A percentile compares a stretch with the other conserved stretches of the same genome.
These are phyloP conservation scores for Tremellales sp. DNA, from an alignment of 1,284 basidiomycete species.

Conservation along the genomic window DNA sequence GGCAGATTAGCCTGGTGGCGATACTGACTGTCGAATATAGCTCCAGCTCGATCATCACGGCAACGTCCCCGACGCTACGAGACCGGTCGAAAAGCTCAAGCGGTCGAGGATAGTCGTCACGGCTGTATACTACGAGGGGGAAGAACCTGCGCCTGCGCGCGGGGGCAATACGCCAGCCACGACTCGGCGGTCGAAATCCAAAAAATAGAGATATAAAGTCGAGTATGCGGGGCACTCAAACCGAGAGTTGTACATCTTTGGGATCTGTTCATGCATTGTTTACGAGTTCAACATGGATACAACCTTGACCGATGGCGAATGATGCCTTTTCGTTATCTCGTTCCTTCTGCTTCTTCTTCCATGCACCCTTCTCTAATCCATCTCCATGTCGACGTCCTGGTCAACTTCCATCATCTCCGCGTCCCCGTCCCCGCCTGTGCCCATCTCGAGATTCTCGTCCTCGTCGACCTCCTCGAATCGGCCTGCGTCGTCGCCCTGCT, in stretches of 20 bases:
- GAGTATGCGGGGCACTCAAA: too few relatives aligned
- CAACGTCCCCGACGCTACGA: conserved; percentile 62
- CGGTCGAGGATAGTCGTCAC: conserved; percentile 67
- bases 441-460: conserved; percentile 11
- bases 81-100: conserved; percentile 60
- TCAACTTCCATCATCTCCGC: conserved; percentile 3
- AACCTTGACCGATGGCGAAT: too few relatives aligned
- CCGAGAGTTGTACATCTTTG: too few relatives aligned
- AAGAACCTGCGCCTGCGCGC: conserved; percentile 47
- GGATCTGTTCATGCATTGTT: too few relatives aligned
- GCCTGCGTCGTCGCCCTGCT: conserved; percentile 11
- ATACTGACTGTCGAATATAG: conserved; percentile 46
- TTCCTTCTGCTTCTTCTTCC: too few relatives aligned
- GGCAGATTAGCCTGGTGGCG: conserved; percentile 6
- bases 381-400: conserved; percentile 22
- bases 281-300: too few relatives aligned
- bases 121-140: conserved; percentile 77
- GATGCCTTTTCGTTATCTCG: too few relatives aligned
- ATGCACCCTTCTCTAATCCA: too few relatives aligned
- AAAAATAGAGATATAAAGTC: too few relatives aligned
- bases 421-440: neutral
- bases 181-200: too few relatives aligned
- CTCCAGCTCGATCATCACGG: conserved; percentile 68
- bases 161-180: too few relatives aligned
- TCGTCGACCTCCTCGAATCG: conserved; percentile 33